Base-by-base conservation (phyloP, 768 basidiomycete genomes). In the Hericium rajendrae region DNA sequence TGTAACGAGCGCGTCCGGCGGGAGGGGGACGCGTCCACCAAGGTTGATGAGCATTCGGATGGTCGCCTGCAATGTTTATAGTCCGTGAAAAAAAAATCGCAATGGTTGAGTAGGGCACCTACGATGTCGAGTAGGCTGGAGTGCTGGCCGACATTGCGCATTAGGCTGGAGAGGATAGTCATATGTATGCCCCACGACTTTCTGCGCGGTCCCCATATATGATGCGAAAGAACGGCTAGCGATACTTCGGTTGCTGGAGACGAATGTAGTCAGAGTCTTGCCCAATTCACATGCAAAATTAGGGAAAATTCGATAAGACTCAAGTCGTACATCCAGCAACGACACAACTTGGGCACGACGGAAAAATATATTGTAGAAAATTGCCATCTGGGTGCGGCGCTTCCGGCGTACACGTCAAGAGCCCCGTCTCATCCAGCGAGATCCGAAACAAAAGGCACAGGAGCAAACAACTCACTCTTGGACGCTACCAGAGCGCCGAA, bases 111-210 rank as follows among this genome's bases (percentile, higher is more conserved):
- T 16, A n/a, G 20, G 55, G 20, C 51, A 76, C 81, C 63, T 59
- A 88, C 86, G 48, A 97, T 85, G 64, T 95, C 89, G 4, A 90
- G 84, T 13, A 99, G 76, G 46, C 85, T 81, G 10, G 88, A 86
- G 69, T 94, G 90, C 37, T 82, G 78, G 13, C 85, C 85, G 37
- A 88, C 82, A 41, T 91, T 90, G 55, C 94, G 83, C 78, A 94
- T 88, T 65, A 95, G 78, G 57, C 82, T 83, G n/a, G 82, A 82
- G 13, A 92, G 80, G 32, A 95, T 78, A 2, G 94, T 94, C 89
- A 97, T 91, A 72, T 91, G 88, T 54, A 94, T 84, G 0, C 94
- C 92, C 95, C 95, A 99, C 6, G 87, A 85, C 67, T 88, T 88
- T 66, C 84, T 84, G 46, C 87, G 84, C 0, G 95, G 94, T 3